Conservation (phyloP, 768 basidiomycete genomes). For the Infundibulicybe gibba region DNA sequence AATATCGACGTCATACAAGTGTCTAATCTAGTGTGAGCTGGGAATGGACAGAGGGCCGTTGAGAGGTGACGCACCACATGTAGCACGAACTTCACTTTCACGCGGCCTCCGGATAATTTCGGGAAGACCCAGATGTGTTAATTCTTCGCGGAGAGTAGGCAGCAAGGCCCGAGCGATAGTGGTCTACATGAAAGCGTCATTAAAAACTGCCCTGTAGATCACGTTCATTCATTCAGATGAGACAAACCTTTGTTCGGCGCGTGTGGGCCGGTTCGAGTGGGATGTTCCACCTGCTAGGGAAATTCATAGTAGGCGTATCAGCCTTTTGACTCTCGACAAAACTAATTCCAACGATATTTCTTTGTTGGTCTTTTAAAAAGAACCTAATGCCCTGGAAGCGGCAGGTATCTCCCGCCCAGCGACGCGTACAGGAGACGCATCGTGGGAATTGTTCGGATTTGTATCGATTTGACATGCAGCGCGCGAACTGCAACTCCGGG, state of each 20-base stretch:
- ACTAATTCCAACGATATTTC: constrained; percentile 60
- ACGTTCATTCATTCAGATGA: neutral
- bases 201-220: constrained; percentile 9
- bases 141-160: constrained; percentile 62
- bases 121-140: constrained; percentile 50
- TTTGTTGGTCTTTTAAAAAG: constrained; percentile 60
- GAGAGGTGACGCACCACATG: constrained; percentile 60
- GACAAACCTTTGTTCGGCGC: constrained; percentile 54
- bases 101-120: constrained; percentile 69
- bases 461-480: constrained; percentile 85
- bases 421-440: constrained; percentile 80
- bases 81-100: constrained; percentile 80
- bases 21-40: constrained; percentile 44
- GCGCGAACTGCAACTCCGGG: constrained; percentile 72
- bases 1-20: constrained; percentile 94
- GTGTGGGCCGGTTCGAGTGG: constrained; percentile 47
- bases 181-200: constrained; percentile 32
- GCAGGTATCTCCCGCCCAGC: constrained; percentile 87
- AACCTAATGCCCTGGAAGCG: constrained; percentile 84
- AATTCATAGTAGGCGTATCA: constrained; percentile 58
- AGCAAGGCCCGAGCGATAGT: constrained; percentile 68
- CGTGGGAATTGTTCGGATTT: constrained; percentile 69
- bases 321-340: constrained; percentile 64
- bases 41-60: constrained; percentile 3
- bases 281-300: constrained; percentile 68